Evolutionary conservation across 495 filamentous ascomycete genomes (phyloP).

Genomic region (Tricharina praecox): DNA sequence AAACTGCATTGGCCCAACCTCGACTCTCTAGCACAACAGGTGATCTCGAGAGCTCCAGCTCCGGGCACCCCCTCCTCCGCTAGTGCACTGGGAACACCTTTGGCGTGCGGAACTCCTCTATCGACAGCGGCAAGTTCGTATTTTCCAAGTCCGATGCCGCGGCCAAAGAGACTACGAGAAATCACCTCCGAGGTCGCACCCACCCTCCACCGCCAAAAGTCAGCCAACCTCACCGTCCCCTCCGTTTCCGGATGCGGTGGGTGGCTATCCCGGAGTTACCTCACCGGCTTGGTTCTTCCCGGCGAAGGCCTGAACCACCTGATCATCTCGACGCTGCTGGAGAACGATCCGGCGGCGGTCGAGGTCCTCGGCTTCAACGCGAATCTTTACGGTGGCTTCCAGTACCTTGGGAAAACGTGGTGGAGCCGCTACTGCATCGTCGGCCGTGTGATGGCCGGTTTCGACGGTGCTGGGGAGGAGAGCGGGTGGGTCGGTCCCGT

Average conservation of each 20-base stretch:
- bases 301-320: conserved; percentile 58
- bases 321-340: conserved; percentile 59
- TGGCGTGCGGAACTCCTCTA: background rate
- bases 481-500: conserved; percentile 24
- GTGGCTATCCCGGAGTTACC: conserved; percentile 68
- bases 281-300: conserved; percentile 62
- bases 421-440: conserved; percentile 71
- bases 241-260: conserved; percentile 31
- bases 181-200: conserved; percentile 27
- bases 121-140: background rate
- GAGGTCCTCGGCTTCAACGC: conserved; percentile 46
- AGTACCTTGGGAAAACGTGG: conserved; percentile 52
- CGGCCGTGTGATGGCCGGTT: conserved; percentile 53
- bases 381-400: conserved; percentile 64
- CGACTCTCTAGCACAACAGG: conserved; percentile 22
- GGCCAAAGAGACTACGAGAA: conserved; percentile 15
- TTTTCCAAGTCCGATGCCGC: background rate
- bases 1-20: conserved; percentile 38
- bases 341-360: conserved; percentile 54
- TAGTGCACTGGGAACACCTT: background rate
- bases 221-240: conserved; percentile 3
- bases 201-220: conserved; percentile 4
- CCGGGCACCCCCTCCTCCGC: background rate
- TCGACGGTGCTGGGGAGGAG: conserved; percentile 42
- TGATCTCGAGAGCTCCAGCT: conserved; percentile 5